Conservation (phyloP, 495 filamentous ascomycete species). For the Acidiella bohemica region DNA sequence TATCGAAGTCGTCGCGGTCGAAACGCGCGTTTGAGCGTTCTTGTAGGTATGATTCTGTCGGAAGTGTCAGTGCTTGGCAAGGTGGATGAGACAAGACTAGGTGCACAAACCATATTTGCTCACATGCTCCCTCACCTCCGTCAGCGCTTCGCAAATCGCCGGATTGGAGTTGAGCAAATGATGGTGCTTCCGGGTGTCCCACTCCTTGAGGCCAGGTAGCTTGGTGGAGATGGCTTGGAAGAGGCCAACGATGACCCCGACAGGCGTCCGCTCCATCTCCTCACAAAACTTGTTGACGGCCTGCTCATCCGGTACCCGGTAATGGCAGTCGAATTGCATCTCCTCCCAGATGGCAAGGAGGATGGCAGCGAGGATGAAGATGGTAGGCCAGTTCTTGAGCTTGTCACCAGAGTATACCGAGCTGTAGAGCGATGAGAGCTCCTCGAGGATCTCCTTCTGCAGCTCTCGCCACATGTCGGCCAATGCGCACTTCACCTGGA, state of each 20-base stretch:
- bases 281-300: slow-evolving; percentile 83
- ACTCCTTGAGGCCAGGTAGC: slow-evolving; percentile 74
- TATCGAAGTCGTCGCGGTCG: slow-evolving; percentile 82
- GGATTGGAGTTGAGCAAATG: slow-evolving; percentile 74
- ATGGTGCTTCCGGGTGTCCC: slow-evolving; percentile 80
- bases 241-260: slow-evolving; percentile 84
- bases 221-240: slow-evolving; percentile 95
- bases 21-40: slow-evolving; percentile 51
- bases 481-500: slow-evolving; percentile 90
- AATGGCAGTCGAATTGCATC: slow-evolving; percentile 94
- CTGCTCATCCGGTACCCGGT: slow-evolving; percentile 67
- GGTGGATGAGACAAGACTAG: slow-evolving; percentile 1
- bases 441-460: slow-evolving; percentile 85
- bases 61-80: slow-evolving; percentile 10
- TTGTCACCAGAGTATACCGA: slow-evolving; percentile 89
- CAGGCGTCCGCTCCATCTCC: slow-evolving; percentile 87
- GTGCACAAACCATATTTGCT: slow-evolving; percentile 65
- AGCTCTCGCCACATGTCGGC: slow-evolving; percentile 93
- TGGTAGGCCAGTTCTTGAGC: slow-evolving; percentile 93
- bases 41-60: slow-evolving; percentile 46
- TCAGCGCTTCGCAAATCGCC: slow-evolving; percentile 86
- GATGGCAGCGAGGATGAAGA: slow-evolving; percentile 86
- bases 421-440: slow-evolving; percentile 77
- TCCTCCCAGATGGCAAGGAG: slow-evolving; percentile 88
- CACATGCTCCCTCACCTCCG: slow-evolving; percentile 78